Evolutionary conservation across 108 stramenopile species (phyloP), one percentile per base, ranked within the genome.

Genomic region (Cyclotella distinguenda): DNA sequence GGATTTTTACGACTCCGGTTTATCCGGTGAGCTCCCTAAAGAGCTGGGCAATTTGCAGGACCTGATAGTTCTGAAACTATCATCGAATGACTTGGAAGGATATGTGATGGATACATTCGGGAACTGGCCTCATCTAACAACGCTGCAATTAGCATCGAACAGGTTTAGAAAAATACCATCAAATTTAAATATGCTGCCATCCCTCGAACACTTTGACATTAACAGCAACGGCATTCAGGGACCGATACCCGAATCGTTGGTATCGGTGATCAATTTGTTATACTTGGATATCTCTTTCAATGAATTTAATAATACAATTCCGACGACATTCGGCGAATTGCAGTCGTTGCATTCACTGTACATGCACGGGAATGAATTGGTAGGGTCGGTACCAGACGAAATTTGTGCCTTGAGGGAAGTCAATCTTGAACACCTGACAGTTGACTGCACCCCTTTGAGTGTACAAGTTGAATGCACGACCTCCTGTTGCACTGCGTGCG

Each of bases 361-460:
- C 27, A 65, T 88, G 51, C 81, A 88, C 52, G 36, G 50, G 12
- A 88, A 88, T 45, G 36, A 65, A 39, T 62, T 88, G 9, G 60
- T 48, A 9, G 87, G 87, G 46, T 57, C 55, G 11, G 66, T 88
- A 44, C 87, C 87, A 21, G 38, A 36, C 16, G 56, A 42, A 45
- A 36, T 57, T 25, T 81, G 76, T 49, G 50, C 53, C 11, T 53
- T 74, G 2, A 57, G 72, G 22, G 15, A 60, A 13, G 28, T 40
- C 16, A 33, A 26, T 2, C 51, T 74, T 23, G 27, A 28, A 26
- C 28, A 23, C 3, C 23, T 74, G n/a, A 63, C 54, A 18, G 64
- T 60, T 15, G 64, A 74, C 58, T 74, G 72, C 16, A 11, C 11
- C 3, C 33, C 38, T n/a, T 32, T 22, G 3, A 31, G 40, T 13